Conservation (phyloP, 2,329 filamentous ascomycete genomes). For the Chlorencoelia australis region DNA sequence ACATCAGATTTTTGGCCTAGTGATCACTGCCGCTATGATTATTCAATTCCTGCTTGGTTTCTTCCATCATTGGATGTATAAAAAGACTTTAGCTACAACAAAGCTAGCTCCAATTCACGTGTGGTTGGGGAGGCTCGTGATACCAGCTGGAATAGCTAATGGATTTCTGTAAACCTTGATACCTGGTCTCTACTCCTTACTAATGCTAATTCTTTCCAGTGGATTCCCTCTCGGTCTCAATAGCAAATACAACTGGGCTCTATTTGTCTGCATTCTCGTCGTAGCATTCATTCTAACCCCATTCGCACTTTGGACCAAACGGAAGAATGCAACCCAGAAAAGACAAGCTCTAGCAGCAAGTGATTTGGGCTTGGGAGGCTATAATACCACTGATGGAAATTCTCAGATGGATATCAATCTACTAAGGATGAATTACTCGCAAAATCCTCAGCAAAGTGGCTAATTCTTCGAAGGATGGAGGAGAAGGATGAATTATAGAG, state of each 20-base stretch:
- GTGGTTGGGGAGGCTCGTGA: constrained; percentile 45
- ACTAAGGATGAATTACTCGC: no score
- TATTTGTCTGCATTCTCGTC: constrained; percentile 37
- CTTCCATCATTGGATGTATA: constrained; percentile 44
- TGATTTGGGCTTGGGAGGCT: no score
- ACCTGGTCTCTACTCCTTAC: neutral
- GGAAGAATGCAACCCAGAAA: no score
- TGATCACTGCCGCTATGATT: constrained; percentile 42
- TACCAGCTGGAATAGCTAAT: constrained; percentile 45
- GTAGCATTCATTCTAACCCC: constrained; percentile 31
- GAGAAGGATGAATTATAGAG: no score
- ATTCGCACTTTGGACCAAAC: constrained; percentile 15
- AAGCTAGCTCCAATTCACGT: constrained; percentile 44
- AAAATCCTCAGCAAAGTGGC: no score
- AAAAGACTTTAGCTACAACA: constrained; percentile 38
- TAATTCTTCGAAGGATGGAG: no score
- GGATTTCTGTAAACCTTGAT: constrained; percentile 40
- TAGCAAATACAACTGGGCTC: constrained; percentile 35
- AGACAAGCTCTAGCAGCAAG: no score
- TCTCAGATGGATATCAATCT: no score
- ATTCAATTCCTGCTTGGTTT: constrained; percentile 44
- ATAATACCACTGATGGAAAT: no score
- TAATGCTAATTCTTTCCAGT: constrained; percentile 24
- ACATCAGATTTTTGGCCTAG: constrained; percentile 50
- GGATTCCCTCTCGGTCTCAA: constrained; percentile 49